Evolutionary conservation across 192 early-diverging fungal genomes (phyloP).

Genomic region (Coemansia sp.): DNA sequence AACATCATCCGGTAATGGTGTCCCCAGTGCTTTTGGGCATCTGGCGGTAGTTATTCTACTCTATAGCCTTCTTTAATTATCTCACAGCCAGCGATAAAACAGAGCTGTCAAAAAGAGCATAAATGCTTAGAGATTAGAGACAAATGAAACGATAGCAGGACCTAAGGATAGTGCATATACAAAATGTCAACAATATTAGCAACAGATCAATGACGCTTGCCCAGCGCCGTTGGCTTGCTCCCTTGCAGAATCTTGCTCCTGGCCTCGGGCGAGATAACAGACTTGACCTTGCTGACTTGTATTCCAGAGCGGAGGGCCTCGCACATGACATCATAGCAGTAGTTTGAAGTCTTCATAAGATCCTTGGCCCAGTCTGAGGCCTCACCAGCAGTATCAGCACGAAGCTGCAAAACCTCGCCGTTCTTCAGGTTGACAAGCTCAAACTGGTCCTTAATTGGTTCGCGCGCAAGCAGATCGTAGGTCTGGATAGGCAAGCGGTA

Average conservation of each 20-base stretch:
- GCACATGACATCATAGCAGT: slow-evolving; percentile 51
- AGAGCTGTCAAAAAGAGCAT: neutral
- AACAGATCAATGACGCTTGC: slow-evolving; percentile 29
- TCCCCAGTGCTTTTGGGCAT: neutral
- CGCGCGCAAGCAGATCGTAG: slow-evolving; percentile 49
- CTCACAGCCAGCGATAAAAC: neutral
- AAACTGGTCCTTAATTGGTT: slow-evolving; percentile 51
- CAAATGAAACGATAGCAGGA: neutral
- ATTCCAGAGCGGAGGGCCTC: slow-evolving; percentile 50
- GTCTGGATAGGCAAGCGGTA: slow-evolving; percentile 52
- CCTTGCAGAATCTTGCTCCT: slow-evolving; percentile 42
- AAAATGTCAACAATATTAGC: neutral
- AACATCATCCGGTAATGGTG: neutral
- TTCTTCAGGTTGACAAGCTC: slow-evolving; percentile 52
- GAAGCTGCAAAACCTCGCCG: slow-evolving; percentile 48
- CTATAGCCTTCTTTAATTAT: neutral
- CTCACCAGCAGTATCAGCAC: slow-evolving; percentile 40
- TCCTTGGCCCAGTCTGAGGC: slow-evolving; percentile 49
- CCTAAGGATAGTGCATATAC: neutral
- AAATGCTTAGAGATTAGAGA: neutral
- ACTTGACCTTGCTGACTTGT: slow-evolving; percentile 55
- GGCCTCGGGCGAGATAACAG: slow-evolving; percentile 46
- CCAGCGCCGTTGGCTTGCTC: slow-evolving; percentile 37
- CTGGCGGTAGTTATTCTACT: neutral
- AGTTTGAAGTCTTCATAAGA: slow-evolving; percentile 46